These are phyloP conservation scores for Nakazawaea laoshanensis DNA, from an alignment of 805 yeast genomes.

Conservation along the genomic window DNA sequence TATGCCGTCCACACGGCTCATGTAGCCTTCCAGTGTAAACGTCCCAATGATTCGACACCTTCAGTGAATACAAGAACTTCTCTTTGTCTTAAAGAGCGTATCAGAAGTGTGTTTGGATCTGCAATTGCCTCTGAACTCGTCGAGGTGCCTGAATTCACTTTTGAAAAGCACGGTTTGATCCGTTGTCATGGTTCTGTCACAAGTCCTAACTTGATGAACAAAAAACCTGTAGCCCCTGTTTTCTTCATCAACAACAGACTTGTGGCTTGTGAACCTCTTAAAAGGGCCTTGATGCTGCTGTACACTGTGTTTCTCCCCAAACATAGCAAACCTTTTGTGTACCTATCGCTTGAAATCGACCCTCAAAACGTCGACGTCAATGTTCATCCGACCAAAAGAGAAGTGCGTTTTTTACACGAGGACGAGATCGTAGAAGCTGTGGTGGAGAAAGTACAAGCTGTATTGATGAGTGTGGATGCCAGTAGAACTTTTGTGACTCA, in stretches of 20 bases:
- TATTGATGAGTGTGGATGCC: constrained; percentile 50
- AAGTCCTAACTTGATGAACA: constrained; percentile 61
- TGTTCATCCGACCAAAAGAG: constrained; percentile 92
- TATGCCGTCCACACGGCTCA: constrained; percentile 68
- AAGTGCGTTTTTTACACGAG: constrained; percentile 78
- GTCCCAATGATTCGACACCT: constrained; percentile 65
- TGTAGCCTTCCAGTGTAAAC: constrained; percentile 75
- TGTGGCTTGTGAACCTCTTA: constrained; percentile 75
- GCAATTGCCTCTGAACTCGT: constrained; percentile 58
- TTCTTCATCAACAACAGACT: constrained; percentile 82
- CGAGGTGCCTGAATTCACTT: constrained; percentile 28
- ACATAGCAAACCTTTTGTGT: constrained; percentile 70
- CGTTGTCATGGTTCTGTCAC: constrained; percentile 55
- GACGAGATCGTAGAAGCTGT: constrained; percentile 73
- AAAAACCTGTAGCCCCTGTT: constrained; percentile 58
- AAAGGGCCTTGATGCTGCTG: constrained; percentile 54
- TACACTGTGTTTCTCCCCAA: constrained; percentile 68
- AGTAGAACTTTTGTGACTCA: constrained; percentile 66
- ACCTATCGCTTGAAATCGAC: constrained; percentile 56
- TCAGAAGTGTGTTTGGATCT: constrained; percentile 67
- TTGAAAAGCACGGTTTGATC: constrained; percentile 40
- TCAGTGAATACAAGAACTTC: constrained; percentile 51
- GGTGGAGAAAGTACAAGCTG: constrained; percentile 36
- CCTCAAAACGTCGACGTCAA: constrained; percentile 83
- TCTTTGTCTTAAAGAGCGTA: constrained; percentile 51